Evolutionary conservation across 2,329 filamentous ascomycete genomes (phyloP), one percentile per base, ranked within the genome.

Genomic region (Cadophora gregata): DNA sequence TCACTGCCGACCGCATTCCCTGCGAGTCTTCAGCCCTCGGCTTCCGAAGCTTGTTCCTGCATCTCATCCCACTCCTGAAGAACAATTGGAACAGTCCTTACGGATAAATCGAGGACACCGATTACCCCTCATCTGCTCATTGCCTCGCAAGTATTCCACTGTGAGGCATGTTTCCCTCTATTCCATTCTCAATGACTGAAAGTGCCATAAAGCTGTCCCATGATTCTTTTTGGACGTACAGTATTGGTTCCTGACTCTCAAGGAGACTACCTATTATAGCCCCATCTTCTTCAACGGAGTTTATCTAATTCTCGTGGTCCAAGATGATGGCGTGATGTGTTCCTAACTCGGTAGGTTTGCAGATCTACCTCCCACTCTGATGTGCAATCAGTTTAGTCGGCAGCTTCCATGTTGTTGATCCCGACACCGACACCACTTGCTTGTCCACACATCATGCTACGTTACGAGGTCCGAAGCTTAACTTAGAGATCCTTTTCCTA

Each of bases 31-130:
- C 47, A 27, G 4, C 27, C 47, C 47, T 50, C 47, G 24, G 47
- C 24, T 50, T 19, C 8, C 19, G 29, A 56, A 56, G 29, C 51
- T 56, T 56, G 51, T 56, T 36, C 51, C 51, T 56, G 51, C 51
- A 56, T 56, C 51, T 36, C 51, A 56, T 56, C 29, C 51, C 51
- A 56, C 51, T 36, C 51, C 16, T 56, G 51, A 24, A 56, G 29
- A 33, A 33, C 29, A 53, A 31, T 10, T 8, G 3, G 7, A 6
- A 3, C 14, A 6, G 16, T 29, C 29, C 29, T 56, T 27, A 12
- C 51, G 51, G 27, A 21, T 33, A 56, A 56, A 21, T 19, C 31
- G 16, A 7, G 19, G 10, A 56, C 51, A 4, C 7, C 33, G 8
- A 36, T 36, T 33, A 21, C 51, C 51, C 51, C 29, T 33, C 51